phyloP scores from a whole-genome alignment of 2,329 filamentous ascomycete species.

The Nakataea oryzae region DNA sequence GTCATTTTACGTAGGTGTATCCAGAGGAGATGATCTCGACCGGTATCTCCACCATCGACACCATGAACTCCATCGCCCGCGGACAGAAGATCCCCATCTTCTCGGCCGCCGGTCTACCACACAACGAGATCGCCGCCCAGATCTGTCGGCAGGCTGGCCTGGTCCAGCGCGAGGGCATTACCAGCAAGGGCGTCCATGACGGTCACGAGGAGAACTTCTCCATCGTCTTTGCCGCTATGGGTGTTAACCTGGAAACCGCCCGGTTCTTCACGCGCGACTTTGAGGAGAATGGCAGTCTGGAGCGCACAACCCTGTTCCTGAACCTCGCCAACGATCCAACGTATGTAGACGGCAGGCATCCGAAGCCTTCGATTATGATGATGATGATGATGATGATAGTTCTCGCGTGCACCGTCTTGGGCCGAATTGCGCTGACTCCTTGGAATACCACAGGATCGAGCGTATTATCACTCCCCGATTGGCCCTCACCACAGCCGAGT shows the following conservation, averaged over 20 bases:
- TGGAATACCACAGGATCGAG: constrained; percentile 59
- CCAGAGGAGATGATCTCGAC: constrained; percentile 99
- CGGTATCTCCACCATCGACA: constrained; percentile 97
- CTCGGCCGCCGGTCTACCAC: constrained; percentile 93
- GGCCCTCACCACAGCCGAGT: constrained; percentile 94
- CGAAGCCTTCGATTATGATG: background rate
- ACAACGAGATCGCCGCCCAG: constrained; percentile 98
- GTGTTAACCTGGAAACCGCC: constrained; percentile 98
- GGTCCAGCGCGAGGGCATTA: constrained; percentile 65
- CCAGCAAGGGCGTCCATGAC: constrained; percentile 92
- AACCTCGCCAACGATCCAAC: constrained; percentile 99
- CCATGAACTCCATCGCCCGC: constrained; percentile 96
- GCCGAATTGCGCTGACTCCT: constrained; percentile 8
- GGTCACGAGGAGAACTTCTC: constrained; percentile 99
- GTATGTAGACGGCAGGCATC: constrained; percentile 39
- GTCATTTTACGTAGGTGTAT: constrained; percentile 56
- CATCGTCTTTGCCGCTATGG: constrained; percentile 98
- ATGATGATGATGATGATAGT: background rate
- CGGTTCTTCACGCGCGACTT: constrained; percentile 98
- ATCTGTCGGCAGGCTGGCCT: constrained; percentile 96
- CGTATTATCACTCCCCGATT: constrained; percentile 99
- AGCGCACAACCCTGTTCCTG: constrained; percentile 93
- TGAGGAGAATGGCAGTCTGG: constrained; percentile 97
- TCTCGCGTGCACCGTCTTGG: background rate
- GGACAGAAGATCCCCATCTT: constrained; percentile 99